Percentiles rank a stretch among this genome's conserved stretches.
These are phyloP conservation scores for Diaporthe eres DNA, from an alignment of 2,329 filamentous ascomycete genomes.

Conservation along the genomic window DNA sequence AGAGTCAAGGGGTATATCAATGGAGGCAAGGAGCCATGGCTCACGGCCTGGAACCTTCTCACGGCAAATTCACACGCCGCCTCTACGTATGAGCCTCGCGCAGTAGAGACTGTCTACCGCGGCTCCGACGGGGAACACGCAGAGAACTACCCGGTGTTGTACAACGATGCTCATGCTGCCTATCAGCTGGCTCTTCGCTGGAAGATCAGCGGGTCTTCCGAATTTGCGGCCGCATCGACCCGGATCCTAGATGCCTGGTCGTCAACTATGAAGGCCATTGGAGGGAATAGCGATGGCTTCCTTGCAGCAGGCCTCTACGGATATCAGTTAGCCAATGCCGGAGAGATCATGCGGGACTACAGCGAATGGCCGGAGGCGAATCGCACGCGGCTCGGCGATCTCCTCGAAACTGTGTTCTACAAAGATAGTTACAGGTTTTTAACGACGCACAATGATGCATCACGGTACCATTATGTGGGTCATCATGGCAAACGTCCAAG, in stretches of 20 bases:
- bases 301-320: slow-evolving; percentile 55
- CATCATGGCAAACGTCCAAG: neutral
- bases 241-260: slow-evolving; percentile 53
- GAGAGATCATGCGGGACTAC: slow-evolving; percentile 53
- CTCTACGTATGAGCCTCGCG: slow-evolving; percentile 47
- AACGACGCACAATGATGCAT: slow-evolving; percentile 48
- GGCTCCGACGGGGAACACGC: slow-evolving; percentile 47
- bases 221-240: slow-evolving; percentile 50
- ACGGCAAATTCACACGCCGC: slow-evolving; percentile 47
- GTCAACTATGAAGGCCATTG: slow-evolving; percentile 50
- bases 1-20: slow-evolving; percentile 56
- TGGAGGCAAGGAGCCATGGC: slow-evolving; percentile 52
- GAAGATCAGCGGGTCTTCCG: slow-evolving; percentile 50
- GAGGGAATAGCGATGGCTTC: slow-evolving; percentile 50
- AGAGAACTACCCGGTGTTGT: slow-evolving; percentile 53
- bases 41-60: slow-evolving; percentile 52
- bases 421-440: slow-evolving; percentile 47
- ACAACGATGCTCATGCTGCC: slow-evolving; percentile 53
- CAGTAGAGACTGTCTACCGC: slow-evolving; percentile 53
- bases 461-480: slow-evolving; percentile 44
- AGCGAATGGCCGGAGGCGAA: slow-evolving; percentile 1
- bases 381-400: neutral
- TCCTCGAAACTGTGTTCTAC: neutral
- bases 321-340: slow-evolving; percentile 57
- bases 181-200: slow-evolving; percentile 55